Evolutionary conservation across 768 basidiomycete genomes (phyloP), one percentile per base, ranked within the genome.

Genomic region (Suillus hirtellus): DNA sequence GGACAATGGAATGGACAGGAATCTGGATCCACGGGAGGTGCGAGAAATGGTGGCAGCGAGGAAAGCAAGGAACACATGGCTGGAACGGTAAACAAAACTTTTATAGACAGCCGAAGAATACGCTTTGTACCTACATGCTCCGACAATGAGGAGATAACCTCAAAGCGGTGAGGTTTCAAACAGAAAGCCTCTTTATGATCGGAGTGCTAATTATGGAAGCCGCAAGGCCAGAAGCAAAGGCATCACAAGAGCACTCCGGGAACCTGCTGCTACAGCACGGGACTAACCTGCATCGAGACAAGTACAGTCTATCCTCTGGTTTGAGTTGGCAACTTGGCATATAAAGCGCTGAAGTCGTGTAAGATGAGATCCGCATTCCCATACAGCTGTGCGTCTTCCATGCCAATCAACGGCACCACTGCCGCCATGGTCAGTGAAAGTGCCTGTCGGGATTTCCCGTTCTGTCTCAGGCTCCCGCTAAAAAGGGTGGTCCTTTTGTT

Each of bases 101-200:
- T 64, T 64, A 64, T 64, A 64, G 4, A 24, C 5, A 19, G 3
- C 38, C 44, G 60, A 63, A 55, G 27, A 35, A 35, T 37, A 40
- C 35, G 60, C 34, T 64, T 35, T 55, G 52, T 47, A n/a, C 8
- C 12, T 61, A 55, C 52, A 62, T 64, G 63, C 42, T 61, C 63
- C 60, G 43, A 35, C 40, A 60, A 64, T 61, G 63, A 62, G 61
- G 62, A 24, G 38, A 50, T 42, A 9, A 44, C 14, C 60, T 62
- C 24, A 31, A 61, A 43, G 15, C 50, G 49, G 60, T 27, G 60
- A 54, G 62, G 31, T 64, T 42, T 50, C 47, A 38, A 44, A 63
- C 40, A 58, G 56, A 42, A 24, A 14, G 38, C 24, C 38, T 11
- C 24, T 58, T 38, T 58, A 43, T 38, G 37, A 27, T 40, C 56